Evolutionary conservation across 768 basidiomycete genomes (phyloP), one percentile per base, ranked within the genome.

Genomic region (Suillus decipiens): DNA sequence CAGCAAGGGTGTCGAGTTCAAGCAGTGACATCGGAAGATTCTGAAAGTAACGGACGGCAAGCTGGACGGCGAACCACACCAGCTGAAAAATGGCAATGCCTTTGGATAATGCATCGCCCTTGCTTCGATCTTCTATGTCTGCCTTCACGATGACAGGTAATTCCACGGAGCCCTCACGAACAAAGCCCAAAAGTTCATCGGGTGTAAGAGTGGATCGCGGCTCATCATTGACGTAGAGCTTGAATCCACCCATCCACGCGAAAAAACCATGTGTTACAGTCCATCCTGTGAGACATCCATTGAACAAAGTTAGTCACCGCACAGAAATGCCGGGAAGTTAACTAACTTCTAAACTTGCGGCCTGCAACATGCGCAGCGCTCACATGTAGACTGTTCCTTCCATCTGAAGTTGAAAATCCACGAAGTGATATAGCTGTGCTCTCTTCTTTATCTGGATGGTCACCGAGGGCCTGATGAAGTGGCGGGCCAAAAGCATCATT

Each of bases 1-100:
- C 77, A 0, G 73, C 78, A 31, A 79, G 34, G 1, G 79, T 80
- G 2, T 73, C 65, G 19, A 80, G 61, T 64, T 80, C 77, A n/a
- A 80, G 69, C 41, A 76, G 70, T 7, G 76, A 77, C 10, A 78
- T 37, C 37, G 37, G 37, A 37, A 37, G 37, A 12, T 37, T 37
- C 37, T 37, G 37, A 10, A 8, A 5, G 37, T 37, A 37, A 37
- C 37, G 37, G 37, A 12, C 37, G 12, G 14, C 37, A 37, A 37
- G 37, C 37, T 37, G 37, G 12, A 37, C 0, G 9, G 14, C 37
- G 37, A 37, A 37, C 37, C 37, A 37, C 5, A 4, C 37, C 37
- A 37, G 37, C 37, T 37, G 37, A 37, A 37, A 12, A 12, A 37
- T 14, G 37, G 37, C 37, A 14, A 37, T 37, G 37, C 37, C 37